Base-by-base conservation (phyloP, 768 basidiomycete genomes). In the Phallus indusiatus region DNA sequence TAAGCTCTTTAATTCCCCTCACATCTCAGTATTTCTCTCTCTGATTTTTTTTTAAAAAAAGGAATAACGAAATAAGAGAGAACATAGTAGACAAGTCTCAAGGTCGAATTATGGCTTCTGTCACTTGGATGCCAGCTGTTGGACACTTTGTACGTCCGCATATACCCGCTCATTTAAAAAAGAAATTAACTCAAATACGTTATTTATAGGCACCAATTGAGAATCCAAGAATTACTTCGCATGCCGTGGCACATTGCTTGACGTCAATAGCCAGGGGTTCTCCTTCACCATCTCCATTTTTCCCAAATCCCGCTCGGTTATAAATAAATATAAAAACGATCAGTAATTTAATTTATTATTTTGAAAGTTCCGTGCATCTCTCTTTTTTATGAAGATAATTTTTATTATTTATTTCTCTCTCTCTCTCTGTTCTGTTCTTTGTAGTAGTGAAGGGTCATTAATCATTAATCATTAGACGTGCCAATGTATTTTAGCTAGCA, bases 51-150 rank as follows among this genome's bases (percentile, higher is more conserved):
- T 22, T 55, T 14, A 55, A n/a, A 35, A 33, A 48, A 18, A 6
- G 37, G 46, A 80, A 79, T 18, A 75, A 77, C 1, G 71, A 75
- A 54, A 69, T 78, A 50, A 77, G 76, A 49, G 72, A 79, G 9
- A 74, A 77, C 0, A 64, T 80, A 54, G 67, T 67, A 48, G 76
- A 79, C 55, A 62, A 61, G 3, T 68, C 71, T 9, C 69, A 76
- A 61, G 79, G 78, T 12, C 68, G 74, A 17, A 63, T 63, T 20
- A 70, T 72, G 6, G 71, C 77, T 4, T 80, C 79, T 35, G 74
- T 79, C 9, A 72, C 69, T 35, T 72, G 68, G 52, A 68, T 81
- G 0, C 65, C 76, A 54, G 70, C 70, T 50, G 71, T 74, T n/a
- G 79, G 80, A 21, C 80, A 81, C 68, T 69, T 78, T 70, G 80